phyloP scores from a whole-genome alignment of 139 green algal genomes.

The Bryopsis sp. region DNA sequence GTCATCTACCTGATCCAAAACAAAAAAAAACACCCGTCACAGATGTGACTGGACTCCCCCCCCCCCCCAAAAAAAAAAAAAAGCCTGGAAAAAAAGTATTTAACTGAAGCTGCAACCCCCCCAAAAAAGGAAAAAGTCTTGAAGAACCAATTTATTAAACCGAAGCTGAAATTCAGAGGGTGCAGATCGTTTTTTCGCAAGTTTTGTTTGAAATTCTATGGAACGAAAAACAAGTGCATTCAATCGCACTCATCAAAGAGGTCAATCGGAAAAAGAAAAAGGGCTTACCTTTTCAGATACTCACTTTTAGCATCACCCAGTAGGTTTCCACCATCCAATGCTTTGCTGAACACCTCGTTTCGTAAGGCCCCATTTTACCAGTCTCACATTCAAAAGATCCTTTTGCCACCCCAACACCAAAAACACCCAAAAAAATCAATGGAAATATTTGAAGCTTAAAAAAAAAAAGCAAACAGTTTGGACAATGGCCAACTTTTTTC shows the following conservation, averaged over 20 bases:
- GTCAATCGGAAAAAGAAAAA: too few species aligned
- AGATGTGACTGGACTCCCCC: background rate
- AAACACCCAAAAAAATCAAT: too few species aligned
- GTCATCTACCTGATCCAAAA: conserved; percentile 29
- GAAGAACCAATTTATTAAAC: background rate
- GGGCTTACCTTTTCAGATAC: too few species aligned
- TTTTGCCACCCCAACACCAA: too few species aligned
- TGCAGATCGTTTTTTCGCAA: too few species aligned
- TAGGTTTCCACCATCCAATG: conserved; percentile 21
- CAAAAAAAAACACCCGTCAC: background rate
- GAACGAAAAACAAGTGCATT: background rate
- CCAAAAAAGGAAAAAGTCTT: background rate
- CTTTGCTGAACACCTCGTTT: background rate
- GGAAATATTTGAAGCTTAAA: too few species aligned
- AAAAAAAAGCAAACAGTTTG: background rate
- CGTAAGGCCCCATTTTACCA: background rate
- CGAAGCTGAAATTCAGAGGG: too few species aligned
- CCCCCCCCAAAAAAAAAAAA: background rate
- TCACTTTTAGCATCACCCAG: conserved; percentile 5
- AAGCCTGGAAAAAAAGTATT: background rate
- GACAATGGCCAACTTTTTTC: background rate
- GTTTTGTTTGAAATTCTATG: background rate
- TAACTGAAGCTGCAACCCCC: background rate
- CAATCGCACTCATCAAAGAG: too few species aligned
- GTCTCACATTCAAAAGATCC: conserved; percentile 1